Percentiles rank a stretch among this genome's conserved stretches.
These are phyloP conservation scores for Seiridium unicorne DNA, from an alignment of 2,329 filamentous ascomycete species.

Conservation along the genomic window DNA sequence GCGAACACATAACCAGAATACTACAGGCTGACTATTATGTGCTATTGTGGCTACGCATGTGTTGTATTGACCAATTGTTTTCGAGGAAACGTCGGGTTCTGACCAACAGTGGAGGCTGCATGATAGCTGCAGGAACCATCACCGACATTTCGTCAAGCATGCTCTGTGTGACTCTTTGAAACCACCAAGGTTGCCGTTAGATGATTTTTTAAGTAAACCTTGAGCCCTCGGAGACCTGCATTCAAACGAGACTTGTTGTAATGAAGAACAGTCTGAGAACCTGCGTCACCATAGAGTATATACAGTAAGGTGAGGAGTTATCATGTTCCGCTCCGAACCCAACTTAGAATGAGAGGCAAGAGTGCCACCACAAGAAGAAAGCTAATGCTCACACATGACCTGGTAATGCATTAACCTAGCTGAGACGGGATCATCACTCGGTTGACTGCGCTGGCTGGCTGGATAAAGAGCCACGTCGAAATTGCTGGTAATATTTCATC, in stretches of 20 bases:
- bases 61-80: neutral
- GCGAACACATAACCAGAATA: no score
- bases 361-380: no score
- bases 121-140: neutral
- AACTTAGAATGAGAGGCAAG: no score
- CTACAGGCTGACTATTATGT: no score
- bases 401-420: neutral
- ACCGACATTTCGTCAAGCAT: neutral
- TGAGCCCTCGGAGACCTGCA: no score
- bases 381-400: neutral
- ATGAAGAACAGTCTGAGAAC: no score
- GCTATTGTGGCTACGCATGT: no score
- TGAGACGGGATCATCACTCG: neutral
- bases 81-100: no score
- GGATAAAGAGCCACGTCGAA: conserved; percentile 7
- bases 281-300: no score
- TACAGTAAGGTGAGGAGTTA: no score
- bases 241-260: no score
- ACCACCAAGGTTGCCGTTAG: neutral
- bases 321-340: no score
- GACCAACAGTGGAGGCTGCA: neutral
- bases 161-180: neutral
- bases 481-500: neutral
- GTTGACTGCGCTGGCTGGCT: neutral
- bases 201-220: neutral